Base-by-base conservation (phyloP, 2,329 filamentous ascomycete species). In the Bisporella sp. region DNA sequence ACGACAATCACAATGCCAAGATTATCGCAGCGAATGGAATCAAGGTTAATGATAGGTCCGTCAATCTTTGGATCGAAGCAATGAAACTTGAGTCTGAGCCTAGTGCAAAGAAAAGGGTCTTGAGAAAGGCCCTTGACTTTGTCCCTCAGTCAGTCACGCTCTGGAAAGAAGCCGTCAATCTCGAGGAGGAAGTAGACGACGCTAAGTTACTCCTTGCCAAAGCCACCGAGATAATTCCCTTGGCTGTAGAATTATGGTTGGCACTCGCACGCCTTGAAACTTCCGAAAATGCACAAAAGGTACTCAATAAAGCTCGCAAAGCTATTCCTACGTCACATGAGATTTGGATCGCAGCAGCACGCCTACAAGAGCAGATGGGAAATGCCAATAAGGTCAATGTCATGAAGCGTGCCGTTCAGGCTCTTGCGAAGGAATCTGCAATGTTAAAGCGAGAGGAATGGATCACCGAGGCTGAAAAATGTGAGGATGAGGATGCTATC, bases 391-490 rank as follows among this genome's bases (percentile, higher is more conserved):
- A 87, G 70, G 81, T 91, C 62, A 95, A 89, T 61, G 88, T 97
- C 51, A 96, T 99, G 88, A 92, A 93, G 66, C 87, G 89, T 72
- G 93, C 89, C 42, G 82, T 96, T 32, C 89, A 95, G 63, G 84
- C 90, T 21, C 76, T 99, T 32, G 89, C 85, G 37, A 89, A 90
- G 62, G 90, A 95, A 63, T 91, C 88, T 31, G 92, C 93, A 8
- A 99, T 99, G 95, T 81, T 93, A 39, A 95, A 95, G 69, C 85
- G 95, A 40, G 93, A 99, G 66, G 91, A 96, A 59, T 99, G 93
- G 93, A 95, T 99, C 48, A 77, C 81, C 5, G 90, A 97, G 68
- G 95, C 93, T 0, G 93, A 99, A 67, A 87, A 87, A 56, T 97
- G 92, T 64, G 93, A 99, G 68, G 85, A 89, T 51, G 93, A 97